Conservation (phyloP, 1,284 basidiomycete species). For the Tilletia indica region DNA sequence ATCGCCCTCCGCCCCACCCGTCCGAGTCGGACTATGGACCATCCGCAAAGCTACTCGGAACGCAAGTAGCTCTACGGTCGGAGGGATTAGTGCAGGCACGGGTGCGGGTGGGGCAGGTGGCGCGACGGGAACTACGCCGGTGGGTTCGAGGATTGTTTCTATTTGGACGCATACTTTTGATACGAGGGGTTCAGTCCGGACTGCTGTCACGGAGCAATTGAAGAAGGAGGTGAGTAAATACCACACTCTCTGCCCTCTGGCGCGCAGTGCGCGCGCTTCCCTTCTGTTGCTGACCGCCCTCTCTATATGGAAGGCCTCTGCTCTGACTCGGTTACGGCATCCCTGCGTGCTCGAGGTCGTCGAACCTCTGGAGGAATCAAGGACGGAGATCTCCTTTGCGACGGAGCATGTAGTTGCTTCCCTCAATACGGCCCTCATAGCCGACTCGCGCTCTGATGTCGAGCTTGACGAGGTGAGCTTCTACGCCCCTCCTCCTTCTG, state of each 20-base stretch:
- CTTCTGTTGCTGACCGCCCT: not conserved
- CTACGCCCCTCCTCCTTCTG: conserved; percentile 62
- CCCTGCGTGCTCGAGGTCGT: conserved; percentile 97
- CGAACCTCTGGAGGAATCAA: conserved; percentile 91
- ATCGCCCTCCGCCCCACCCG: conserved; percentile 32
- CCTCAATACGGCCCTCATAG: conserved; percentile 31
- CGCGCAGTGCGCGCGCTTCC: too few species aligned
- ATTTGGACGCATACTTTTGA: conserved; percentile 45
- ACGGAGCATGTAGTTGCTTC: conserved; percentile 67
- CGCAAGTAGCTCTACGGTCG: conserved; percentile 17
- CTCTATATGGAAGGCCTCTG: conserved; percentile 67
- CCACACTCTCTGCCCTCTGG: too few species aligned
- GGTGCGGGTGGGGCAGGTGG: conserved; percentile 14
- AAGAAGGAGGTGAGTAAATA: conserved; percentile 43
- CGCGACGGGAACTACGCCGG: not conserved
- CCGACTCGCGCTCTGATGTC: conserved; percentile 32
- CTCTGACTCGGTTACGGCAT: conserved; percentile 81
- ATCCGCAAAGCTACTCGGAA: conserved; percentile 45
- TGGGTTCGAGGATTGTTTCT: conserved; percentile 21
- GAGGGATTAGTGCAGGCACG: not conserved
- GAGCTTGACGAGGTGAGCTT: conserved; percentile 64
- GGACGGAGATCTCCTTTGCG: conserved; percentile 80
- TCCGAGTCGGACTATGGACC: conserved; percentile 50
- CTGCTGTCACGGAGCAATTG: conserved; percentile 41
- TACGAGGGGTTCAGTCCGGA: conserved; percentile 32